Conservation (phyloP, 148 eudicot species). For the Rhododendron mucronatum region DNA sequence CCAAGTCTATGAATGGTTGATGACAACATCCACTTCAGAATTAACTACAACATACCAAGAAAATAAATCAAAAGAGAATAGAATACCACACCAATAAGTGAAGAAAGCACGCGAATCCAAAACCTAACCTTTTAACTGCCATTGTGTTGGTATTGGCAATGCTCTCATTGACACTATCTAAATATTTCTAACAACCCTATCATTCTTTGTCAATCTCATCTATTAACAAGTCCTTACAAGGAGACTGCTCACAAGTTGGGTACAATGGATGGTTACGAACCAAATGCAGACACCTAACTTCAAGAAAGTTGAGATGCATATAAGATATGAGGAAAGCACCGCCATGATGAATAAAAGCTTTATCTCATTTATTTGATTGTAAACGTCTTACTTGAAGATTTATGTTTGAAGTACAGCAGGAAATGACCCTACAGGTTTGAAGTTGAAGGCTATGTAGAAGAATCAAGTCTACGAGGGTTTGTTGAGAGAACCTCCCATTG, state of each 20-base stretch:
- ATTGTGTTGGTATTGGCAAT: background rate
- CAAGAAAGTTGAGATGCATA: background rate
- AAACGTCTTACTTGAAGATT: background rate
- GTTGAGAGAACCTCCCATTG: background rate
- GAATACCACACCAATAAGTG: background rate
- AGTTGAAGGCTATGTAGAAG: background rate
- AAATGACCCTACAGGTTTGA: background rate
- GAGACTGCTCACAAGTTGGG: background rate
- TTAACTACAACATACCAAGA: background rate
- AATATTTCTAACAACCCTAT: background rate
- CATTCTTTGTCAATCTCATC: background rate
- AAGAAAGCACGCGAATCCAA: background rate
- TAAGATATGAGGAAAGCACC: background rate
- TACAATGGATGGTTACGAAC: background rate
- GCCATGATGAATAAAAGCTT: background rate
- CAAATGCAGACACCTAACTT: background rate
- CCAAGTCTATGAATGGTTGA: background rate
- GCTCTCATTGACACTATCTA: background rate
- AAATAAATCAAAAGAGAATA: background rate
- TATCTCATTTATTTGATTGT: background rate
- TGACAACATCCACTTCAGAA: background rate
- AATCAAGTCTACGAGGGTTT: background rate
- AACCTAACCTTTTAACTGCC: background rate
- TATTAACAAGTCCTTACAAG: background rate
- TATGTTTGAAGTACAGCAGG: background rate